These are phyloP conservation scores for Leccinum variicolor DNA, from an alignment of 768 basidiomycete genomes.

Conservation along the genomic window DNA sequence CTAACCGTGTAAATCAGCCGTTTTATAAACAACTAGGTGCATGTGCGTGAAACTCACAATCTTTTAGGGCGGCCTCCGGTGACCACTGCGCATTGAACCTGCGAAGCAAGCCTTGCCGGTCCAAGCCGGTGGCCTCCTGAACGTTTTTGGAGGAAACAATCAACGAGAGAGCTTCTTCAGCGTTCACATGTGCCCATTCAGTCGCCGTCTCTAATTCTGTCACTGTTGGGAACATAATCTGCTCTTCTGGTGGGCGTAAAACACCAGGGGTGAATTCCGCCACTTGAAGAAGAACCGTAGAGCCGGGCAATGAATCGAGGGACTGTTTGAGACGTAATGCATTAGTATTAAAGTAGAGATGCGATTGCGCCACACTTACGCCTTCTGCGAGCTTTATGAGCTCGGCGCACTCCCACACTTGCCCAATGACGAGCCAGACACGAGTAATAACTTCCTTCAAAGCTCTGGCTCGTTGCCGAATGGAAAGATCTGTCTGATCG, in stretches of 20 bases:
- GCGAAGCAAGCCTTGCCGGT: constrained; percentile 50
- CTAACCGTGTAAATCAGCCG: constrained; percentile 31
- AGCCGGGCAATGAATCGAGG: constrained; percentile 39
- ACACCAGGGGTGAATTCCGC: constrained; percentile 35
- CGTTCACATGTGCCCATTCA: constrained; percentile 43
- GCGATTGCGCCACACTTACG: constrained; percentile 37
- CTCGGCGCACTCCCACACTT: constrained; percentile 61
- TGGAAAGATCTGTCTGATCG: constrained; percentile 37
- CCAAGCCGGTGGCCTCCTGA: constrained; percentile 63
- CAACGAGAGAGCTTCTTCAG: constrained; percentile 51
- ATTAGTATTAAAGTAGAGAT: constrained; percentile 17
- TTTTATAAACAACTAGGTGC: constrained; percentile 11
- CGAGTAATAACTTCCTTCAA: constrained; percentile 62
- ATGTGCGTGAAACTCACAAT: constrained; percentile 53
- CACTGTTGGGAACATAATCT: constrained; percentile 39
- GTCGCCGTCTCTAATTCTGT: constrained; percentile 20
- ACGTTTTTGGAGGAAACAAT: constrained; percentile 52
- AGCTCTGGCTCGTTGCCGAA: constrained; percentile 43
- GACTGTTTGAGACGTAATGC: constrained; percentile 34
- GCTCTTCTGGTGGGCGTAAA: constrained; percentile 43
- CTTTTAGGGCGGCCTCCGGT: constrained; percentile 66
- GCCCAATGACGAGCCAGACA: constrained; percentile 68
- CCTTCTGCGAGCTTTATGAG: constrained; percentile 52
- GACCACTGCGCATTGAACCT: constrained; percentile 66
- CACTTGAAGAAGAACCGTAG: constrained; percentile 36